Base-by-base conservation (phyloP, 2,329 filamentous ascomycete genomes). In the Colletotrichum abscissum region DNA sequence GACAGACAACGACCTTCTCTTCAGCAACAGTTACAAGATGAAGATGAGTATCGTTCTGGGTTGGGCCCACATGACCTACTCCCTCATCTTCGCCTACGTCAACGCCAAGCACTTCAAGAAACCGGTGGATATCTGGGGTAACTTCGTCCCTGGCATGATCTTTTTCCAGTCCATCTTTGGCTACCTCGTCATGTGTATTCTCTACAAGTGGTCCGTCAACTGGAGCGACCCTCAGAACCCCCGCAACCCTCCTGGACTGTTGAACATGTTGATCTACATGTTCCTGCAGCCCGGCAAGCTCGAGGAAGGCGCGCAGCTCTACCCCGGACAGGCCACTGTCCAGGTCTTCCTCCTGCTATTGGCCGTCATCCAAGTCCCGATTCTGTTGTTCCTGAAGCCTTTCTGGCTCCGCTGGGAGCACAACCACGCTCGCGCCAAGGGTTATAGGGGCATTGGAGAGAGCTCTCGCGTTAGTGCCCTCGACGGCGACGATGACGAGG, bases 201-300 rank as follows among this genome's bases (percentile, higher is more conserved):
- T 99, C 78, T 98, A 97, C 89, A 99, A 99, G 86, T 99, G 97
- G 97, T 93, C 90, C 11, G 89, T 98, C 49, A 92, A 99, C 83
- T 99, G 97, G 97, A 78, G 81, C 33, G 83, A 84, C 67, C 85
- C 86, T 60, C 91, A 88, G 12, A 88, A 88, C 55, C 91, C 88
- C 54, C 81, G 88, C 77, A 88, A 90, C 75, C 94, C 97, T 1
- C 97, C 97, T 2, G 95, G 95, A 79, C 88, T 99, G 73, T 86
- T 99, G 75, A 99, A 99, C 89, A 98, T 98, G 96, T 88, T 99
- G 80, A 99, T 99, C 80, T 98, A 98, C 89, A 99, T 99, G 97
- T 99, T 99, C 87, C 86, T 99, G 77, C 91, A 92, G 76, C 97
- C 97, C 4, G 95, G 95, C 16, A 93, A 84, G 0, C 80, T 92